Conservation (phyloP, 495 filamentous ascomycete genomes). For the Glarea lozoyensis region DNA sequence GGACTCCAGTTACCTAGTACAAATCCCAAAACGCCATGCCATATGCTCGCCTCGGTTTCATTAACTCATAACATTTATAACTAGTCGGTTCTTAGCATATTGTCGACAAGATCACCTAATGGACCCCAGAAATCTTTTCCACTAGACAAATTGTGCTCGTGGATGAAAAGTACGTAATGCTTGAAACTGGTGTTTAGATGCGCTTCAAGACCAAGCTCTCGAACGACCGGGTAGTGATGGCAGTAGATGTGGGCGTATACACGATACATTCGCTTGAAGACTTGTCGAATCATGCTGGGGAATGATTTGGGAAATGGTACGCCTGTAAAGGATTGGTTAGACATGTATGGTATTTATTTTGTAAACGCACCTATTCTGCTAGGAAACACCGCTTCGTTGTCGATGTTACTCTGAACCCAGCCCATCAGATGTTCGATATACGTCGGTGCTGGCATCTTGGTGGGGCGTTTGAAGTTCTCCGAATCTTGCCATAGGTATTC, state of each 20-base stretch:
- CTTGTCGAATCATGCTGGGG: conserved; percentile 73
- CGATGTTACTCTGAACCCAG: conserved; percentile 92
- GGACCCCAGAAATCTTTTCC: conserved; percentile 98
- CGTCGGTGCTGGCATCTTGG: conserved; percentile 93
- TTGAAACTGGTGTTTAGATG: conserved; percentile 99
- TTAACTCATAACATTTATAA: neutral
- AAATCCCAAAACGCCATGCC: conserved; percentile 10
- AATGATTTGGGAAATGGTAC: conserved; percentile 95
- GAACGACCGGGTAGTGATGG: conserved; percentile 96
- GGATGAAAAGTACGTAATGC: conserved; percentile 95
- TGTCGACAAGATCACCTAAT: conserved; percentile 92
- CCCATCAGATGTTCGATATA: conserved; percentile 97
- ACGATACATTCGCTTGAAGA: conserved; percentile 97
- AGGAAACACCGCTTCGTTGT: conserved; percentile 91
- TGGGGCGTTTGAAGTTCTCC: conserved; percentile 86
- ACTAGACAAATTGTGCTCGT: conserved; percentile 80
- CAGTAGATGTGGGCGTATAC: conserved; percentile 99
- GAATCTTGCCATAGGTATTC: conserved; percentile 98
- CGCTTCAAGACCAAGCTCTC: conserved; percentile 89
- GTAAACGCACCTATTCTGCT: conserved; percentile 66
- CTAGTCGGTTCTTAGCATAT: conserved; percentile 90
- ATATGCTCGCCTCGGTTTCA: neutral
- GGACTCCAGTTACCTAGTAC: conserved; percentile 9
- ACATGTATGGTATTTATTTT: neutral
- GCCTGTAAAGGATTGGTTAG: conserved; percentile 38